Base-by-base conservation (phyloP, 768 basidiomycete species). In the Lactarius hatsudake region DNA sequence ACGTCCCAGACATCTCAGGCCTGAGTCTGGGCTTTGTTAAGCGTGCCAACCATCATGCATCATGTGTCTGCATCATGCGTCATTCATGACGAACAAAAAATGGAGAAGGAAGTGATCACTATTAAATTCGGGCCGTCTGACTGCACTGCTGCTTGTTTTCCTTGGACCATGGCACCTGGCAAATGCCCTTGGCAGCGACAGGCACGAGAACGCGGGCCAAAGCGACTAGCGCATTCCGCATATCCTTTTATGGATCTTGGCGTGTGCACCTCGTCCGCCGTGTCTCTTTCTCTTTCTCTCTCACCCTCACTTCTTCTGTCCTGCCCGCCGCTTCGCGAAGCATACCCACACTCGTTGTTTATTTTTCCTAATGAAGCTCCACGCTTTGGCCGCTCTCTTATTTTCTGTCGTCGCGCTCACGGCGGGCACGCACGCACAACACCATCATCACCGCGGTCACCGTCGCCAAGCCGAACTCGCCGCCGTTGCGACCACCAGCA, bases 351-450 rank as follows among this genome's bases (percentile, higher is more conserved):
- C 30, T 61, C 61, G 13, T 62, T 63, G 18, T 20, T 15, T 36
- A 15, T 26, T 8, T n/a, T 2, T 20, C 53, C n/a, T 43, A 32
- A 76, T 76, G 75, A 76, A 75, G 74, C 67, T 76, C 40, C 61
- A 71, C 53, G 62, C 72, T 53, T 65, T 74, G 51, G 62, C 71
- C 63, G 53, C 70, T 62, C 69, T 76, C 62, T 72, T 71, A 5
- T 62, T 67, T 26, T 63, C 58, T 10, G 23, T 20, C 38, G 64
- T 71, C 38, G 59, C 70, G 59, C 62, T 65, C 32, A 64, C 61
- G 51, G 68, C 61, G 38, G 64, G 65, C 38, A 69, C 67, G 5
- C 64, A 64, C 54, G 65, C 62, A 38, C 67, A 60, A 30, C 64
- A 63, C 8, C 71, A 67, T 26, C 65, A 60, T 28, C 36, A 63